Conservation (phyloP, 2,329 filamentous ascomycete genomes). For the Ophiostoma himal-ulmi region DNA sequence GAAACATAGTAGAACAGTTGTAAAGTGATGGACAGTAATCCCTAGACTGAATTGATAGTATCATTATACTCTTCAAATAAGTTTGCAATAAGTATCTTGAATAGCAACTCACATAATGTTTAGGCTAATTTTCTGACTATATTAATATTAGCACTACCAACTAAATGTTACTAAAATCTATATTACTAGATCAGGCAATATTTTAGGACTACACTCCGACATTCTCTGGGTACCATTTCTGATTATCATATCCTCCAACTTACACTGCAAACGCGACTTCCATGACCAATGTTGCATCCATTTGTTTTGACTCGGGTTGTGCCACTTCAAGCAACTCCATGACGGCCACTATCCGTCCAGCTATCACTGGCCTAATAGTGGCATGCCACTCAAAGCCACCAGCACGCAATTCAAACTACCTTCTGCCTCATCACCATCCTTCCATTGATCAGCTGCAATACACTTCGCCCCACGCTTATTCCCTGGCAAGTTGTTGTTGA, state of each 20-base stretch:
- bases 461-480: not conserved
- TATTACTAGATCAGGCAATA: not conserved
- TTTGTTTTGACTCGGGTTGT: not conserved
- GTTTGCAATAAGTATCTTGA: not conserved
- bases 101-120: not conserved
- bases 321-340: not conserved
- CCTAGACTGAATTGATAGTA: not conserved
- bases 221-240: not conserved
- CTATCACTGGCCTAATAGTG: too few relatives aligned
- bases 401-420: slow-evolving; percentile 88
- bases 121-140: not conserved
- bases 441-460: not conserved
- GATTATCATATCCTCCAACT: not conserved
- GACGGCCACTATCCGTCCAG: not conserved
- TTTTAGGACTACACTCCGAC: not conserved
- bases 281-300: not conserved
- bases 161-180: not conserved
- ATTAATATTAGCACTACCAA: not conserved
- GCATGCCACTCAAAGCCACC: slow-evolving; percentile 39
- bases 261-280: not conserved
- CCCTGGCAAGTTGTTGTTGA: not conserved
- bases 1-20: too few relatives aligned
- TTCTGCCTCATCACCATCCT: slow-evolving; percentile 51
- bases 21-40: too few relatives aligned
- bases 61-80: not conserved